Base-by-base conservation (phyloP, 805 yeast species). In the Ogataea philodendri region DNA sequence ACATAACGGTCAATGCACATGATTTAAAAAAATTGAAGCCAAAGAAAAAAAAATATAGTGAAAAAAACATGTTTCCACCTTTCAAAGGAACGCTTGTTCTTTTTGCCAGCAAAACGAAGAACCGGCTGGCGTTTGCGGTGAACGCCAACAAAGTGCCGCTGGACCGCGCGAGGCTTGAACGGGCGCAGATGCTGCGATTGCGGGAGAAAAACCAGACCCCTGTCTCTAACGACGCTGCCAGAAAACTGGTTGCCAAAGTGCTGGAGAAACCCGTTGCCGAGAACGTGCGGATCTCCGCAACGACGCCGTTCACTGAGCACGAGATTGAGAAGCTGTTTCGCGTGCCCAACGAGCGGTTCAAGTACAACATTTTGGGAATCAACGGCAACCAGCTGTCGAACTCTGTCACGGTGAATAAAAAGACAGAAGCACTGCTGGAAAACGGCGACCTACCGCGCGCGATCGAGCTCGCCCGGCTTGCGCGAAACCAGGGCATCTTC, bases 361-460 rank as follows among this genome's bases (percentile, higher is more conserved):
- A 76, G 25, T 72, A 72, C 50, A 65, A 70, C 3, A 60, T 81
- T 5, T 52, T 83, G 16, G 90, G 89, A 2, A 69, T 77, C 0
- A 72, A 73, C 19, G 76, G 72, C 4, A 65, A 65, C 18, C 83
- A 77, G 51, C 43, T 84, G 21, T 58, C 68, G 32, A 86, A 84
- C 52, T 73, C 87, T 0, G 63, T 64, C 32, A 48, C 72, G 17
- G 76, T 83, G 9, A 74, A 74, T 13, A 54, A 66, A 23, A 81
- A 81, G 41, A 77, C 74, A 0, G 47, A 59, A 10, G 70, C 72
- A 35, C 71, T 81, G 39, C 57, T 84, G 21, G 61, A 60, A 13
- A 57, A 73, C 33, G 76, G 66, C 35, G 75, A 73, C 22, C 42
- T 66, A 0, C 65, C 62, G 20, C 72, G 83, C 39, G 89, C 89